Conservation (phyloP, 805 yeast species). For the Wickerhamomyces chambardii region DNA sequence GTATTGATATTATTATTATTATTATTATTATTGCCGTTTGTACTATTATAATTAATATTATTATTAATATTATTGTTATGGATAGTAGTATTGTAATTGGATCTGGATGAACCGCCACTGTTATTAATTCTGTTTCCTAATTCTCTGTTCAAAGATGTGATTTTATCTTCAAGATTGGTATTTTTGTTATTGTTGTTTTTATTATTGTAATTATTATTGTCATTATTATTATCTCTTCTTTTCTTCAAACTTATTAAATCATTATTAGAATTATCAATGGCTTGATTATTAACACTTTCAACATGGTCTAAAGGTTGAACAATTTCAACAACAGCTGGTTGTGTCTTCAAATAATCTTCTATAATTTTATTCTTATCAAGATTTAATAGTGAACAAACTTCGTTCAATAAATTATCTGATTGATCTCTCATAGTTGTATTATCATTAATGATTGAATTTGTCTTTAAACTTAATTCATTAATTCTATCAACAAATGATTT, state of each 20-base stretch:
- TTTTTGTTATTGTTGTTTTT: background rate
- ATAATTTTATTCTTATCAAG: constrained; percentile 12
- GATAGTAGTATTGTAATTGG: too few species aligned
- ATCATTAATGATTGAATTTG: constrained; percentile 41
- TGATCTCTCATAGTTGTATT: constrained; percentile 34
- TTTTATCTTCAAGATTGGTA: constrained; percentile 10
- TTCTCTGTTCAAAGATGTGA: constrained; percentile 11
- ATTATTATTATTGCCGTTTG: too few species aligned
- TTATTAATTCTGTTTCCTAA: constrained; percentile 6
- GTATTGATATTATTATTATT: too few species aligned
- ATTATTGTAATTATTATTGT: background rate
- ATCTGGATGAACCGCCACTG: too few species aligned
- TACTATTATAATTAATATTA: too few species aligned
- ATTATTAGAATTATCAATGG: background rate
- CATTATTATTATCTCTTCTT: constrained; percentile 4
- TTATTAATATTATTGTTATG: too few species aligned
- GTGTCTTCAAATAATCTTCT: constrained; percentile 19
- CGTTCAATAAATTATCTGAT: constrained; percentile 35
- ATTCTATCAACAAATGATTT: constrained; percentile 32
- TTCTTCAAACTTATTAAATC: constrained; percentile 4
- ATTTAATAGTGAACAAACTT: constrained; percentile 24
- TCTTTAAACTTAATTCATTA: constrained; percentile 30
- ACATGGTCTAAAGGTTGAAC: too few species aligned
- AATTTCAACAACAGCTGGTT: too few species aligned
- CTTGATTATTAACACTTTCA: too few species aligned